These are phyloP conservation scores for Trametes polyzona DNA, from an alignment of 1,284 basidiomycete genomes.

Conservation along the genomic window DNA sequence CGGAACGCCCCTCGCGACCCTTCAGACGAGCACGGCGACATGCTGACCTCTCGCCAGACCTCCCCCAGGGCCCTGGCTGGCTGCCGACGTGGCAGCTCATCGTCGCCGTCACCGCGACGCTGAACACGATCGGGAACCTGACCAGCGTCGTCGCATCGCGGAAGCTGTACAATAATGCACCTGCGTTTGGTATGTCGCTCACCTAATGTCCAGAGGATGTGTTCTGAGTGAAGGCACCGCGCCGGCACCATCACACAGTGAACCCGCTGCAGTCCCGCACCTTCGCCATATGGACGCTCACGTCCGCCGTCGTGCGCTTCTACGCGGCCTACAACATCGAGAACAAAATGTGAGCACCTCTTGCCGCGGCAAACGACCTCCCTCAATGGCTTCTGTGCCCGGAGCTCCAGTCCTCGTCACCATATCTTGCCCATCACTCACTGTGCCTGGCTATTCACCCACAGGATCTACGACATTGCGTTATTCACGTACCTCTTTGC, in stretches of 20 bases:
- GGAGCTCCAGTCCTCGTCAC: too few relatives aligned
- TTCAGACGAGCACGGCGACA: too few relatives aligned
- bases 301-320: conserved; percentile 77
- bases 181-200: conserved; percentile 31
- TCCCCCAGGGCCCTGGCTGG: conserved; percentile 68
- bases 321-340: conserved; percentile 90
- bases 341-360: conserved; percentile 66
- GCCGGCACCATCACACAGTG: conserved; percentile 53
- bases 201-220: neutral
- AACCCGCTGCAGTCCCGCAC: conserved; percentile 84
- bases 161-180: conserved; percentile 71
- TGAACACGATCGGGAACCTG: conserved; percentile 88
- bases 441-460: neutral
- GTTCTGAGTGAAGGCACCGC: neutral
- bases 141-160: conserved; percentile 77
- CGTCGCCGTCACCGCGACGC: conserved; percentile 73
- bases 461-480: conserved; percentile 89
- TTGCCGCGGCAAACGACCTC: neutral
- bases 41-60: conserved; percentile 23
- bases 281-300: conserved; percentile 89
- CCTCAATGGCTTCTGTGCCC: neutral
- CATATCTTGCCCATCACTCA: too few relatives aligned
- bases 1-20: neutral
- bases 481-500: conserved; percentile 89
- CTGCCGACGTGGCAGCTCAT: conserved; percentile 88